Base-by-base conservation (phyloP, 2,329 filamentous ascomycete species). In the Phoma sp. region DNA sequence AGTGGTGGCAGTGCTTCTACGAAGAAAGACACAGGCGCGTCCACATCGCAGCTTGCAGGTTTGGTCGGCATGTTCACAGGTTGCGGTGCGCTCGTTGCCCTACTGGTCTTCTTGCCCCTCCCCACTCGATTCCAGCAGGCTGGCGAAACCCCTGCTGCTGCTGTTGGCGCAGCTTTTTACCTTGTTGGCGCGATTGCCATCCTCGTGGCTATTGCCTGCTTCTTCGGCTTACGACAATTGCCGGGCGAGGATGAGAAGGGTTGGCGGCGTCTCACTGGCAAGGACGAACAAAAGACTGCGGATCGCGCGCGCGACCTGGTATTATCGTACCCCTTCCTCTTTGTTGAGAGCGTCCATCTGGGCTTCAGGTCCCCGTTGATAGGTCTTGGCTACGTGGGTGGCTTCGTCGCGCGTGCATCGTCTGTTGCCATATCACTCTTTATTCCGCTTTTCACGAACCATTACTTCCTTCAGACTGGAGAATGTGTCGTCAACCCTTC, bases 371-470 rank as follows among this genome's bases (percentile, higher is more conserved):
- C 96, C 69, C 82, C 86, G 8, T 85, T 89, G 63, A 96, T 99
- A 58, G 88, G 86, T 14, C 82, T 98, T 0, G 93, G 90, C 25
- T 99, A 98, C 68, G 79, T 98, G 0, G 95, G 93, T 58, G 95
- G 95, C 1, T 97, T 98, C 67, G 93, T 99, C 2, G 93, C 93
- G 8, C 87, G 95, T 51, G 93, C 95, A 7, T 97, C 93, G 0
- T 96, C 92, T 0, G 95, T 99, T 4, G 93, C 90, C 47, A 96
- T 99, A 61, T 96, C 91, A 0, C 84, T 98, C 5, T 99, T 98
- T 77, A 89, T 99, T 48, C 95, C 95, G 0, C 83, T 99, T 2
- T 96, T 90, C 70, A 86, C 97, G 65, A 98, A 98, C 71, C 88
- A 91, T 23, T 96, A 91, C 74, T 98, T 93, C 75, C 89, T 93